Percentiles rank a stretch among this genome's conserved stretches.
phyloP scores from a whole-genome alignment of 1,139 yeast genomes.

The Pichia sp. region DNA sequence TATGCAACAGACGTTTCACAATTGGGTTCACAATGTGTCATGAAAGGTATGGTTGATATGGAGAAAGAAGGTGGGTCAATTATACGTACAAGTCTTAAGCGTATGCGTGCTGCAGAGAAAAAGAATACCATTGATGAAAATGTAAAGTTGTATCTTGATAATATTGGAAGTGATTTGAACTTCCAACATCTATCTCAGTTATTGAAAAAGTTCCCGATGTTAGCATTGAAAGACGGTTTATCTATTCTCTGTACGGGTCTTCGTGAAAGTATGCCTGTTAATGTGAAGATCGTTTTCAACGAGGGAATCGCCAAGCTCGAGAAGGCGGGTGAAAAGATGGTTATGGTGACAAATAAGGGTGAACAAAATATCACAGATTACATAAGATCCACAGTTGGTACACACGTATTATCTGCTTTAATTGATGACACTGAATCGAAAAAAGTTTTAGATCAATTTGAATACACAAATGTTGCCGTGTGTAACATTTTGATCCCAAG shows the following conservation, averaged over 20 bases:
- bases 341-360: constrained; percentile 35
- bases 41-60: constrained; percentile 42
- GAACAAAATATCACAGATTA: constrained; percentile 26
- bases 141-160: constrained; percentile 27
- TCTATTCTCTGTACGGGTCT: constrained; percentile 38
- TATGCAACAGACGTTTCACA: constrained; percentile 77
- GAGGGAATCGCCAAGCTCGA: constrained; percentile 9
- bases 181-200: constrained; percentile 29
- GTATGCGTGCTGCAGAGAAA: background rate
- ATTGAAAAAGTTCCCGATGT: constrained; percentile 39
- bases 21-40: constrained; percentile 55
- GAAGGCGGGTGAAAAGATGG: background rate
- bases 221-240: constrained; percentile 40
- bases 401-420: background rate
- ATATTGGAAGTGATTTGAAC: constrained; percentile 29
- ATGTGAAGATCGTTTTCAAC: constrained; percentile 33
- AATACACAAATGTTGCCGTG: constrained; percentile 48
- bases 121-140: constrained; percentile 3
- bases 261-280: constrained; percentile 29
- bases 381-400: constrained; percentile 39
- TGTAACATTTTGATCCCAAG: constrained; percentile 54
- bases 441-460: constrained; percentile 25
- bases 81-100: constrained; percentile 19
- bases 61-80: constrained; percentile 61
- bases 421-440: constrained; percentile 14